Evolutionary conservation across 306 rosid species (phyloP).

Genomic region (Cucumis cinereus): DNA sequence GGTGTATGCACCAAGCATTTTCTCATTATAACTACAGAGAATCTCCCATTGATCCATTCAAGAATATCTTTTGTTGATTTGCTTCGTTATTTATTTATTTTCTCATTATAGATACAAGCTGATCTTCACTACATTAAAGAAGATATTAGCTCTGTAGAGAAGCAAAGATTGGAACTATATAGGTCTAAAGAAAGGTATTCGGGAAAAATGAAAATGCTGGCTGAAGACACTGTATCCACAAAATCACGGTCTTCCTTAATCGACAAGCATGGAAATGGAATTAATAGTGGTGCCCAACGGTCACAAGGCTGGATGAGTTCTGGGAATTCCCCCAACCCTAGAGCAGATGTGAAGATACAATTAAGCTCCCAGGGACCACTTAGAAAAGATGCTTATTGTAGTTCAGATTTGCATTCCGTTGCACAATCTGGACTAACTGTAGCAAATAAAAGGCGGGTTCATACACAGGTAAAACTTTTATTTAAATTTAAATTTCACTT

Average conservation of each 20-base stretch:
- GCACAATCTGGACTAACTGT: constrained; percentile 44
- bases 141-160: constrained; percentile 68
- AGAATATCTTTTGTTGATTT: neutral
- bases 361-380: constrained; percentile 27
- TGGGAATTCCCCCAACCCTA: constrained; percentile 33
- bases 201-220: constrained; percentile 51
- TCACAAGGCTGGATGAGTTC: constrained; percentile 40
- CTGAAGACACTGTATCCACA: constrained; percentile 38
- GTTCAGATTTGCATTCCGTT: constrained; percentile 41
- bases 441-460: constrained; percentile 59
- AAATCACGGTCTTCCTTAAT: constrained; percentile 43
- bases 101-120: constrained; percentile 46
- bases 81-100: neutral
- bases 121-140: constrained; percentile 78
- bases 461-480: constrained; percentile 44
- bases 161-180: constrained; percentile 52
- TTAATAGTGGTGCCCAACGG: constrained; percentile 28
- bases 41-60: neutral
- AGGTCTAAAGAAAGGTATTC: constrained; percentile 41
- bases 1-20: neutral
- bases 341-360: constrained; percentile 34
- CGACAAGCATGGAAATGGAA: constrained; percentile 41
- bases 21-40: neutral
- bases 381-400: constrained; percentile 39
- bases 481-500: neutral